These are phyloP conservation scores for Escallonia rubra DNA, from an alignment of 129 eudicot genomes.

Conservation along the genomic window DNA sequence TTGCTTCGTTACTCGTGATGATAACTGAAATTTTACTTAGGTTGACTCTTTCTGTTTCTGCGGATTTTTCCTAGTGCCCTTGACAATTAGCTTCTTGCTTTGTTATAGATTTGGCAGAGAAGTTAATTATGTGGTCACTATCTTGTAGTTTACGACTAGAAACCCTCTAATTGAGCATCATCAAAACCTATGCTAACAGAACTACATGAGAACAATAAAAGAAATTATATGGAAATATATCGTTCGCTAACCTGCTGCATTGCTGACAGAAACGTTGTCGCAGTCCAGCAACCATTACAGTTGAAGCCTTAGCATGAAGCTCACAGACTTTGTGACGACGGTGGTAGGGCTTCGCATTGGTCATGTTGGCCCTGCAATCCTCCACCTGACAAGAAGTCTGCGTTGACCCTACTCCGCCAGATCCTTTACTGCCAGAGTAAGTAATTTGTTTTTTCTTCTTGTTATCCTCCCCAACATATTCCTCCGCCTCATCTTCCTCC, in stretches of 20 bases:
- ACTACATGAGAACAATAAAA: too few species aligned
- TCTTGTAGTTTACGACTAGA: too few species aligned
- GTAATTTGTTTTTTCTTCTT: slow-evolving; percentile 25
- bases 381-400: slow-evolving; percentile 38
- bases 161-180: neutral
- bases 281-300: slow-evolving; percentile 23
- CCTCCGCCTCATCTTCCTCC: slow-evolving; percentile 18
- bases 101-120: too few species aligned
- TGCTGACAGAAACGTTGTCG: slow-evolving; percentile 52
- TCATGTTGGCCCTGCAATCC: slow-evolving; percentile 31
- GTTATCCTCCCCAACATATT: slow-evolving; percentile 20
- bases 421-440: slow-evolving; percentile 6
- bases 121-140: neutral
- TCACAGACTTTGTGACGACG: slow-evolving; percentile 53
- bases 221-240: neutral
- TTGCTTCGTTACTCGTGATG: too few species aligned
- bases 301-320: slow-evolving; percentile 41
- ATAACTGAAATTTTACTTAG: too few species aligned
- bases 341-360: slow-evolving; percentile 40
- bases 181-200: neutral
- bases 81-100: too few species aligned
- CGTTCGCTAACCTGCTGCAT: slow-evolving; percentile 43
- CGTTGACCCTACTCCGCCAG: slow-evolving; percentile 27
- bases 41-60: too few species aligned
- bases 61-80: too few species aligned